Evolutionary conservation across 345 rosid species (phyloP), one percentile per base, ranked within the genome.

Genomic region (Physaria fendleri): DNA sequence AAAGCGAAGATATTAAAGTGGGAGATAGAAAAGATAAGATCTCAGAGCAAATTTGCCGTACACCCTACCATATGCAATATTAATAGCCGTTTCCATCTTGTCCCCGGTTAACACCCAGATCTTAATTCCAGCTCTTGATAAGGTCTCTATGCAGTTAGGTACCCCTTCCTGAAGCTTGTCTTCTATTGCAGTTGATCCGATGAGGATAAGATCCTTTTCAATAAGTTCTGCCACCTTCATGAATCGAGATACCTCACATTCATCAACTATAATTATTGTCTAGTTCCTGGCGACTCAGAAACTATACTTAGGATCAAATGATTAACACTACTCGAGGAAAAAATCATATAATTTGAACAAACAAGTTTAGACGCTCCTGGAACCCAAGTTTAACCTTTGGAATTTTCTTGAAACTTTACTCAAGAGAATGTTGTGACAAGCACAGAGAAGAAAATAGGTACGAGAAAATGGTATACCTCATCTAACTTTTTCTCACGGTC

Each of bases 121-220:
- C 80, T 94, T 94, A 64, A 94, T 94, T 73, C 99, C 99, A 75
- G 99, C 99, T 79, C 78, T 87, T 33, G 95, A 75, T 77, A 94
- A 95, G 71, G 96, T 90, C 74, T 94, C 90, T 65, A 94, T 94
- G 73, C 99, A 94, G 71, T 58, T 65, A 34, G 99, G 99, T 32
- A 94, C 99, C 60, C 97, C 99, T 78, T 94, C 99, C 72, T 94
- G 99, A 76, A 94, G 99, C 69, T 94, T 94, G 77, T 94, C 99
- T 81, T 94, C 99, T 77, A 94, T 94, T 21, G 99, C 99, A 66
- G 99, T 94, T 66, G 79, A 69, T 35, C 99, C 99, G 54, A 94
- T 94, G 81, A 94, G 76, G 74, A 64, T 61, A 59, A 94, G 95
- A 65, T 94, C 87, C 76, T 90, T 87, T 61, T 94, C 99, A 35